These are phyloP conservation scores for Lactarius sp. DNA, from an alignment of 768 basidiomycete genomes.

Conservation along the genomic window DNA sequence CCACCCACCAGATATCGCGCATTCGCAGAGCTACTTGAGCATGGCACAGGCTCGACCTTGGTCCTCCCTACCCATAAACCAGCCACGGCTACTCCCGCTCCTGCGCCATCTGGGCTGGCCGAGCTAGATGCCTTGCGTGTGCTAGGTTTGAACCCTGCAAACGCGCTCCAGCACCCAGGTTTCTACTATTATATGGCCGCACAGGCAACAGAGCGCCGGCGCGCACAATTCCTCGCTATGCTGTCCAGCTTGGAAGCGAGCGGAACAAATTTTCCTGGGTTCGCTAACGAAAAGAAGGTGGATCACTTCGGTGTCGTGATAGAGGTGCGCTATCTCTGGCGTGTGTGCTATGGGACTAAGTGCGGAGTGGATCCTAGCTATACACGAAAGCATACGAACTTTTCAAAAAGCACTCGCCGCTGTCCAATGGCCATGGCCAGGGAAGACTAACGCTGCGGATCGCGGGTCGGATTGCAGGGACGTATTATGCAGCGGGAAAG, in stretches of 20 bases:
- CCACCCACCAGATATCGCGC: slow-evolving; percentile 65
- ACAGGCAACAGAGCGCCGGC: slow-evolving; percentile 72
- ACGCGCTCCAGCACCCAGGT: slow-evolving; percentile 85
- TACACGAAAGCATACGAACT: slow-evolving; percentile 93
- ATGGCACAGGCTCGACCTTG: slow-evolving; percentile 62
- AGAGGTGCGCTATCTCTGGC: slow-evolving; percentile 49
- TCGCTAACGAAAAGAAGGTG: slow-evolving; percentile 86
- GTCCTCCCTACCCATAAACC: slow-evolving; percentile 58
- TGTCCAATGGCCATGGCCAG: slow-evolving; percentile 45
- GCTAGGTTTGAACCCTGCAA: slow-evolving; percentile 71
- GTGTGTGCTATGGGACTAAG: not conserved
- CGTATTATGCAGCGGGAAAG: slow-evolving; percentile 74
- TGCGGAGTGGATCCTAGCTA: slow-evolving; percentile 43
- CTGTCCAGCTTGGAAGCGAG: slow-evolving; percentile 50
- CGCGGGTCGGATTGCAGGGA: slow-evolving; percentile 84
- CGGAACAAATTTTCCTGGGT: slow-evolving; percentile 55
- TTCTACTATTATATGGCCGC: slow-evolving; percentile 92
- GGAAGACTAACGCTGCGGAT: slow-evolving; percentile 85
- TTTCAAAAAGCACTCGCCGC: slow-evolving; percentile 70
- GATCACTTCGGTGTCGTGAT: slow-evolving; percentile 79
- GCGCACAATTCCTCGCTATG: slow-evolving; percentile 59
- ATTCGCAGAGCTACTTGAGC: slow-evolving; percentile 86
- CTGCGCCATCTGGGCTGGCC: slow-evolving; percentile 33
- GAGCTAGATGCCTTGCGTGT: slow-evolving; percentile 58
- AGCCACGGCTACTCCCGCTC: slow-evolving; percentile 28